Evolutionary conservation across 495 filamentous ascomycete species (phyloP).

Genomic region (Chlorociboria aeruginascens): DNA sequence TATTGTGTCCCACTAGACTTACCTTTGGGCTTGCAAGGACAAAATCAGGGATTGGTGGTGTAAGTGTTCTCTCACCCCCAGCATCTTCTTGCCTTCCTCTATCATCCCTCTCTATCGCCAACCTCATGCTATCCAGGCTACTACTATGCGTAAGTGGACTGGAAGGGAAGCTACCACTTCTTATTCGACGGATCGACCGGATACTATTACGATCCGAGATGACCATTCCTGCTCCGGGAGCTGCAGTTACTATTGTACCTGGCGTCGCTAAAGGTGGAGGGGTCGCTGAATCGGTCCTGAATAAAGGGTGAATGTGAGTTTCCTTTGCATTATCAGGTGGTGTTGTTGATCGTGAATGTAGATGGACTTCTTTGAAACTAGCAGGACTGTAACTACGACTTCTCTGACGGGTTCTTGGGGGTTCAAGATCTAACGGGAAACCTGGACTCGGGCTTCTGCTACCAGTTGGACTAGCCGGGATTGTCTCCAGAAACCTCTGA

Average conservation of each 20-base stretch:
- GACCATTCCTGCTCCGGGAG: conserved; percentile 55
- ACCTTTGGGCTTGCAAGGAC: conserved; percentile 34
- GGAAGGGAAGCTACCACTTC: conserved; percentile 49
- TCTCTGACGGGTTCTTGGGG: conserved; percentile 19
- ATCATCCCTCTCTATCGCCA: conserved; percentile 20
- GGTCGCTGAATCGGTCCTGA: conserved; percentile 60
- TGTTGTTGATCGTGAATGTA: conserved; percentile 10
- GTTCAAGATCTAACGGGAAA: conserved; percentile 27
- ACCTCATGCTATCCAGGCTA: conserved; percentile 34
- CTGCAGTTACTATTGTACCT: conserved; percentile 59
- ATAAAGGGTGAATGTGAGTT: conserved; percentile 75
- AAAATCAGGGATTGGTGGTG: conserved; percentile 47
- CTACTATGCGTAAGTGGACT: conserved; percentile 37
- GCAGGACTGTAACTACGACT: conserved; percentile 20
- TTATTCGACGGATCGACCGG: conserved; percentile 48
- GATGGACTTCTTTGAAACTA: conserved; percentile 3
- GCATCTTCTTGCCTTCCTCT: conserved; percentile 16
- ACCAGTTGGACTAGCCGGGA: conserved; percentile 43
- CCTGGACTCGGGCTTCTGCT: conserved; percentile 39
- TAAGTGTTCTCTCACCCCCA: conserved; percentile 31
- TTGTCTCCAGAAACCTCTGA: conserved; percentile 42
- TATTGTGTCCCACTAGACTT: conserved; percentile 28
- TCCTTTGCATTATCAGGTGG: conserved; percentile 36
- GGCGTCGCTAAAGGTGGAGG: conserved; percentile 56
- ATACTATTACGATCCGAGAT: conserved; percentile 45